phyloP scores from a whole-genome alignment of 805 yeast species.

The Hanseniaspora singularis region DNA sequence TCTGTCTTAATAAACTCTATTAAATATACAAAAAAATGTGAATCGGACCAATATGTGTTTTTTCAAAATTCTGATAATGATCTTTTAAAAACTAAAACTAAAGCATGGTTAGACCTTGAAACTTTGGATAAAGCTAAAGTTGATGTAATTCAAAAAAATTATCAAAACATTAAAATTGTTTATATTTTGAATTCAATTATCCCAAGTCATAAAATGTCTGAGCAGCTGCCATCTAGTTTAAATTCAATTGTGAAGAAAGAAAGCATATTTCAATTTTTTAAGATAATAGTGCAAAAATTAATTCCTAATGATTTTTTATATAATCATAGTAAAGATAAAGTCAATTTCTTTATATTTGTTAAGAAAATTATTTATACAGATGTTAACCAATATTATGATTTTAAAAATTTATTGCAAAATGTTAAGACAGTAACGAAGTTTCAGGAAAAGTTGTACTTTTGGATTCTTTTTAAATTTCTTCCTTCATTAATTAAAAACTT shows the following conservation, averaged over 20 bases:
- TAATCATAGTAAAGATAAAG: not conserved
- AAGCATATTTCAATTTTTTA: not conserved
- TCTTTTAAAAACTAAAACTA: not conserved
- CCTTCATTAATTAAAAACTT: conserved; percentile 38
- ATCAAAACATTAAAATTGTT: conserved; percentile 16
- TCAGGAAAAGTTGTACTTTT: conserved; percentile 22
- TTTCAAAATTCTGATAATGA: not conserved
- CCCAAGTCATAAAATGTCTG: conserved; percentile 7
- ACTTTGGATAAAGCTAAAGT: not conserved
- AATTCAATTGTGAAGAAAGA: conserved; percentile 5
- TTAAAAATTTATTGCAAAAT: not conserved
- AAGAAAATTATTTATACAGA: not conserved
- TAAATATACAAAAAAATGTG: not conserved
- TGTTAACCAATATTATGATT: not conserved
- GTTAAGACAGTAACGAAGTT: not conserved
- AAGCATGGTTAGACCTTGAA: not conserved
- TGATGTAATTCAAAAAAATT: conserved; percentile 14
- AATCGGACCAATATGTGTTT: too few relatives aligned
- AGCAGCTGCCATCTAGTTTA: conserved; percentile 9
- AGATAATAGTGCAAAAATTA: not conserved
- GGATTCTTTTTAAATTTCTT: conserved; percentile 45
- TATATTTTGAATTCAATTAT: conserved; percentile 16
- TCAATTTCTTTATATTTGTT: not conserved
- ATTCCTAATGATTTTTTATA: not conserved
- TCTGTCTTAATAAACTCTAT: not conserved